Base-by-base conservation (phyloP, 2,329 filamentous ascomycete species). In the Sporothrix pallida region DNA sequence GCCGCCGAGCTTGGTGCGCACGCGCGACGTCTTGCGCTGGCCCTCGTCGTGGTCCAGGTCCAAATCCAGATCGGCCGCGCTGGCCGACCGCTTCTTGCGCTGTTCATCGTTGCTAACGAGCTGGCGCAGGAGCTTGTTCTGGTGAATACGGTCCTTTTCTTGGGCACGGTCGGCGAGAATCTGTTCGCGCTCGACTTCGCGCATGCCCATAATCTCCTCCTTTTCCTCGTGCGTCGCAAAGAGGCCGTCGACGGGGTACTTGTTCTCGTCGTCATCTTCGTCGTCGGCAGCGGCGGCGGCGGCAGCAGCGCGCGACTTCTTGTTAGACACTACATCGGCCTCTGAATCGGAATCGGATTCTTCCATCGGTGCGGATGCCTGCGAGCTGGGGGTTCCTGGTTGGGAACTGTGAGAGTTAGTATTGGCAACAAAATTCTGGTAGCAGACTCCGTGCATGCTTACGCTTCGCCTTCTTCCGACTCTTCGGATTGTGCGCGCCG, bases 171-270 rank as follows among this genome's bases (percentile, higher is more conserved):
- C 93, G 23, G 94, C 95, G 7, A 99, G 88, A 62, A 97, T 91
- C 80, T 94, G 90, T 82, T 99, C 96, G 76, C 95, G 92, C 80
- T 97, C 91, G 70, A 98, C 91, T 83, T 98, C 95, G 44, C 94
- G 91, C 88, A 98, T 90, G 73, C 87, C 88, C 87, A 96, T 91
- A 75, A 99, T 96, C 70, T 92, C 86, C 8, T 87, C 87, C 81
- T 93, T 95, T 80, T 96, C 93, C 54, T 89, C 87, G 62, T 90
- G 86, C 77, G 89, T 92, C 78, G 89, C 88, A 81, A 93, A 96
- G 79, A 96, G 91, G 78, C 95, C 95, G 77, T 99, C 96, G 76
- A 97, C 88, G 0, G 95, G 94, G 80, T 97, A 96, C 73, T 92
- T 85, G 79, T 91, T 88, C 72, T 88, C 87, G 73, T 90, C 87